Evolutionary conservation across 345 rosid species (phyloP).

Genomic region (Melaleuca alternifolia): DNA sequence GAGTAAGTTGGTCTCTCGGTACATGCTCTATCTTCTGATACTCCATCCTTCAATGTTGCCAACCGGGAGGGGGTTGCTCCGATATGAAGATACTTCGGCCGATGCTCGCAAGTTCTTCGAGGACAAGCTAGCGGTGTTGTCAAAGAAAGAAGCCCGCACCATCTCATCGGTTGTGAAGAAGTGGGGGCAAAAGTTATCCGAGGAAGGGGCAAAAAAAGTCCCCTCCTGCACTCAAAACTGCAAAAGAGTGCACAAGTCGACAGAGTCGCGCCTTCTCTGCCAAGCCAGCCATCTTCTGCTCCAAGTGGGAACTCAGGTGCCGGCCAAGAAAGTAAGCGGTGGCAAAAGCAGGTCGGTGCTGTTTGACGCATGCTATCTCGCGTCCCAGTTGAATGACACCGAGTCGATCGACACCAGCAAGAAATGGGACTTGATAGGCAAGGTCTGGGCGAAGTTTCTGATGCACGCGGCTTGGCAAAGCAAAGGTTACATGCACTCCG

Average conservation of each 20-base stretch:
- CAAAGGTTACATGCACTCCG: constrained; percentile 21
- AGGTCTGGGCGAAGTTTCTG: constrained; percentile 12
- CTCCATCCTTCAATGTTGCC: not conserved
- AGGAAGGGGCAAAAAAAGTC: not conserved
- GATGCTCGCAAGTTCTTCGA: not conserved
- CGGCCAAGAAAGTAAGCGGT: not conserved
- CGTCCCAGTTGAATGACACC: not conserved
- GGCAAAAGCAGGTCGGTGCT: constrained; percentile 20
- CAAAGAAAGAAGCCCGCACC: not conserved
- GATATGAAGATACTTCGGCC: not conserved
- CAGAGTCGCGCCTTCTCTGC: not conserved
- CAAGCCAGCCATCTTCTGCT: constrained; percentile 1
- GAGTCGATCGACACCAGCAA: not conserved
- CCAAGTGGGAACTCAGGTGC: not conserved
- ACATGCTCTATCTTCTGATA: not conserved
- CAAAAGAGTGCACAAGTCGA: not conserved
- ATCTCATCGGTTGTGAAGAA: not conserved
- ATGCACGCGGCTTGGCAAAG: constrained; percentile 7
- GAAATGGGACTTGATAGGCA: constrained; percentile 2
- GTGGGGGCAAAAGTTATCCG: not conserved
- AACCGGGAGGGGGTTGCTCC: not conserved
- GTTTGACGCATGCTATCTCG: constrained; percentile 14
- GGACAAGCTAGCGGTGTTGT: not conserved
- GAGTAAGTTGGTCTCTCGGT: not conserved
- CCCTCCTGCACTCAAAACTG: not conserved